Conservation (phyloP, 2,329 filamentous ascomycete species). For the Talaromyces sp. region DNA sequence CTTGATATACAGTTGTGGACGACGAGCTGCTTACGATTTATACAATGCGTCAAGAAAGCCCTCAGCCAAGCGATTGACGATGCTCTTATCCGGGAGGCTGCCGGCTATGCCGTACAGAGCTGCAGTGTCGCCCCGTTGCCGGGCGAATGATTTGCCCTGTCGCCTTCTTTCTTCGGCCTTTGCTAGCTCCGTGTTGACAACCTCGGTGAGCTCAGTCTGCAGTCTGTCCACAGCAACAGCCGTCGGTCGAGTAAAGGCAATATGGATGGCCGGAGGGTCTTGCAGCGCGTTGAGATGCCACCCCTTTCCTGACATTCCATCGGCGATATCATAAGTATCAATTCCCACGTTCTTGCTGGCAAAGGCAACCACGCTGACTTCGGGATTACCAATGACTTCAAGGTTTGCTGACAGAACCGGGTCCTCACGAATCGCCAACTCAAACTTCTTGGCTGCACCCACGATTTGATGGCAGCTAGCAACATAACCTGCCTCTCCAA, state of each 20-base stretch:
- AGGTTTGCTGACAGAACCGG: slow-evolving; percentile 67
- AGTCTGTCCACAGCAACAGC: slow-evolving; percentile 75
- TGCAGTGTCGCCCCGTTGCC: slow-evolving; percentile 63
- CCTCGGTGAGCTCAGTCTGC: slow-evolving; percentile 60
- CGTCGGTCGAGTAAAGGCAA: slow-evolving; percentile 87
- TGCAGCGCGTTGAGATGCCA: slow-evolving; percentile 98
- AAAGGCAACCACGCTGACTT: slow-evolving; percentile 89
- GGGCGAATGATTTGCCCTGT: slow-evolving; percentile 52
- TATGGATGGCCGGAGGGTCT: slow-evolving; percentile 83
- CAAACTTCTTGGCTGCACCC: slow-evolving; percentile 76
- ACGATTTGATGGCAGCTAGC: slow-evolving; percentile 84
- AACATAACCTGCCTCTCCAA: slow-evolving; percentile 84
- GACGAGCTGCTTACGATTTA: slow-evolving; percentile 52
- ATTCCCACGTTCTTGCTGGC: slow-evolving; percentile 63
- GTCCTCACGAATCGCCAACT: slow-evolving; percentile 64
- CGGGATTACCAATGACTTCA: slow-evolving; percentile 73
- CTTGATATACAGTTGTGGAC: neutral
- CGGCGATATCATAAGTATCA: slow-evolving; percentile 90
- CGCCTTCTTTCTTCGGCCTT: slow-evolving; percentile 65
- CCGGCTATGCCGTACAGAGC: slow-evolving; percentile 94
- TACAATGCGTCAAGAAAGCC: slow-evolving; percentile 92
- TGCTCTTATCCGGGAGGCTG: slow-evolving; percentile 89
- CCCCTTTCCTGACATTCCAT: slow-evolving; percentile 74
- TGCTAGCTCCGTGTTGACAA: slow-evolving; percentile 65
- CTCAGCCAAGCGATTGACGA: slow-evolving; percentile 82